These are phyloP conservation scores for Metschnikowia hibisci DNA, from an alignment of 805 yeast genomes.

Conservation along the genomic window DNA sequence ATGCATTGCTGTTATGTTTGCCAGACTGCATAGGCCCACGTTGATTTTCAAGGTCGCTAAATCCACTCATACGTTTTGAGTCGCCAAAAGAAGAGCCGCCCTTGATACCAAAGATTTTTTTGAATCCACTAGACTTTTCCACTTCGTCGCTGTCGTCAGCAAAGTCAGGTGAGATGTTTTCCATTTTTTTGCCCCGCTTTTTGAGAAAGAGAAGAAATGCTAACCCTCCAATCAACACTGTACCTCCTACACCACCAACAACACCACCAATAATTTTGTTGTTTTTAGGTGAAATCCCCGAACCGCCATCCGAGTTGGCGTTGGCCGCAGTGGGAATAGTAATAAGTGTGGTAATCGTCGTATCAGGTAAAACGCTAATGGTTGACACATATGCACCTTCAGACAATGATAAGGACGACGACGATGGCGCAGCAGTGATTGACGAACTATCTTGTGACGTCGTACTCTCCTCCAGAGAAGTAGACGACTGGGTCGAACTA, in stretches of 20 bases:
- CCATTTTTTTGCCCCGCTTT: slow-evolving; percentile 26
- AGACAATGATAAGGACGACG: slow-evolving; percentile 6
- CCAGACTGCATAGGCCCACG: background rate
- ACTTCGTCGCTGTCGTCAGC: slow-evolving; percentile 28
- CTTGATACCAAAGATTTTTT: slow-evolving; percentile 29
- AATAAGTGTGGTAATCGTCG: slow-evolving; percentile 40
- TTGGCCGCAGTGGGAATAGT: slow-evolving; percentile 34
- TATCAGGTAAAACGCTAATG: slow-evolving; percentile 23
- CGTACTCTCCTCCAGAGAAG: background rate
- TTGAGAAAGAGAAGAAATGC: slow-evolving; percentile 36
- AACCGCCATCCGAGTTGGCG: slow-evolving; percentile 7
- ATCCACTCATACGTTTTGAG: slow-evolving; percentile 10
- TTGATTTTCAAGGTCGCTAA: slow-evolving; percentile 29
- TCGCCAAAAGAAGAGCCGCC: slow-evolving; percentile 12
- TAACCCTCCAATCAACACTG: slow-evolving; percentile 36
- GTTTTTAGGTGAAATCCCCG: slow-evolving; percentile 9
- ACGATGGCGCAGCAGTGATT: slow-evolving; percentile 7
- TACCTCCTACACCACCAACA: slow-evolving; percentile 46
- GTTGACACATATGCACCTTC: slow-evolving; percentile 17
- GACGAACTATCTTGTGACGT: background rate
- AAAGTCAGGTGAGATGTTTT: slow-evolving; percentile 44
- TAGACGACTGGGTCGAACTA: slow-evolving; percentile 2
- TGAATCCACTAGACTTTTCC: slow-evolving; percentile 24
- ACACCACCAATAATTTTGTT: slow-evolving; percentile 42
- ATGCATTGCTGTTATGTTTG: background rate